A percentile compares a stretch with the other conserved stretches of the same genome.
Conservation (phyloP, 305 asterid genomes). For the Fraxinus nigra region DNA sequence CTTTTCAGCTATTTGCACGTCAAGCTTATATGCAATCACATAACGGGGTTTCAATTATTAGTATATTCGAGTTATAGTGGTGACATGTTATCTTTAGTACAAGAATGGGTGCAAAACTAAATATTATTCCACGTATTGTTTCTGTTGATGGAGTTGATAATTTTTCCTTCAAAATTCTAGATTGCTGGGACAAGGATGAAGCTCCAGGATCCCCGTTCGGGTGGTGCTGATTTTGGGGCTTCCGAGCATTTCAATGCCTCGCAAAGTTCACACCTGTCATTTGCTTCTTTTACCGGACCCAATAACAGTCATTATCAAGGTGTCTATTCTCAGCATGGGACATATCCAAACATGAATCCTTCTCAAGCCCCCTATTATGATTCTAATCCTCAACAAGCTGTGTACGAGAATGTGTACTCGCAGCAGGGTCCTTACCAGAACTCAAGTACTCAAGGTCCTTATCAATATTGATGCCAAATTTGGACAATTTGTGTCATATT, state of each 20-base stretch:
- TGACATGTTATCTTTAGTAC: neutral
- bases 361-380: slow-evolving; percentile 44
- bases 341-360: slow-evolving; percentile 33
- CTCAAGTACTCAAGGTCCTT: slow-evolving; percentile 45
- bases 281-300: slow-evolving; percentile 34
- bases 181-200: slow-evolving; percentile 42
- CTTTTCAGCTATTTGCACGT: neutral
- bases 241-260: slow-evolving; percentile 40
- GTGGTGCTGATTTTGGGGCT: slow-evolving; percentile 35
- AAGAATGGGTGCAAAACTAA: neutral
- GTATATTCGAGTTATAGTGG: neutral
- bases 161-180: slow-evolving; percentile 29
- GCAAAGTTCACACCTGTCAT: slow-evolving; percentile 31
- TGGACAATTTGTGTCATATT: slow-evolving; percentile 32
- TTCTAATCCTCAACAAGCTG: slow-evolving; percentile 35
- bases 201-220: slow-evolving; percentile 41
- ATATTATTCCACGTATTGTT: neutral
- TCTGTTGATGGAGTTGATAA: slow-evolving; percentile 13
- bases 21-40: neutral
- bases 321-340: slow-evolving; percentile 33
- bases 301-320: slow-evolving; percentile 32
- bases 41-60: neutral
- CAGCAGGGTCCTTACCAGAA: slow-evolving; percentile 42
- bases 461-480: slow-evolving; percentile 39
- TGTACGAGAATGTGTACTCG: slow-evolving; percentile 33